These are phyloP conservation scores for Dalbergia cultrata DNA, from an alignment of 306 rosid genomes.

Conservation along the genomic window DNA sequence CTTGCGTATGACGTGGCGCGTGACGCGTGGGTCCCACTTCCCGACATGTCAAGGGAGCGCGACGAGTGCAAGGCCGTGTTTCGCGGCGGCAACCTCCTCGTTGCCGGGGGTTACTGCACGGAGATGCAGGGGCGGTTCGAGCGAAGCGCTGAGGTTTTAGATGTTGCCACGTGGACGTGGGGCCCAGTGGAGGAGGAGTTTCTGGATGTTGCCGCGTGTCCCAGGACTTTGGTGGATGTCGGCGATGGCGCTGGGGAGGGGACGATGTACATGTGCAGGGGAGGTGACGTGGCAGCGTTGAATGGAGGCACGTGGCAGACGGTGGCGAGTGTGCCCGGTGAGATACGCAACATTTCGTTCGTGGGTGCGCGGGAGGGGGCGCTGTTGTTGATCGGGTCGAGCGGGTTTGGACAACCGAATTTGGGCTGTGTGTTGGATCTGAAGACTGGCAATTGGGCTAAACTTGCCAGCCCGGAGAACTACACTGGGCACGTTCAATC, in stretches of 20 bases:
- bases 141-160: constrained; percentile 63
- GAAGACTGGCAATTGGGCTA: constrained; percentile 55
- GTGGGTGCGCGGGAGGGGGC: constrained; percentile 49
- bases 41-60: constrained; percentile 70
- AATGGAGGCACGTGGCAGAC: constrained; percentile 48
- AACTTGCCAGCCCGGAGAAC: constrained; percentile 44
- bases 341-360: constrained; percentile 51
- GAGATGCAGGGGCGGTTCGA: constrained; percentile 80
- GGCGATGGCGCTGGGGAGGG: constrained; percentile 39
- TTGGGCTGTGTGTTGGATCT: constrained; percentile 52
- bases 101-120: constrained; percentile 71
- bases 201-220: constrained; percentile 55
- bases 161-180: constrained; percentile 62
- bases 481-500: constrained; percentile 69
- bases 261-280: constrained; percentile 55
- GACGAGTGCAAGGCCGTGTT: constrained; percentile 76
- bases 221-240: constrained; percentile 56
- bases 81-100: constrained; percentile 46
- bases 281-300: constrained; percentile 46
- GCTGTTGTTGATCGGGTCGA: constrained; percentile 60
- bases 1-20: constrained; percentile 60
- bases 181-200: constrained; percentile 50
- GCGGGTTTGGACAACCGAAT: constrained; percentile 59
- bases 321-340: constrained; percentile 55
- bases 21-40: constrained; percentile 59